phyloP scores from a whole-genome alignment of 2,329 filamentous ascomycete genomes.

The Colletotrichum karsti region DNA sequence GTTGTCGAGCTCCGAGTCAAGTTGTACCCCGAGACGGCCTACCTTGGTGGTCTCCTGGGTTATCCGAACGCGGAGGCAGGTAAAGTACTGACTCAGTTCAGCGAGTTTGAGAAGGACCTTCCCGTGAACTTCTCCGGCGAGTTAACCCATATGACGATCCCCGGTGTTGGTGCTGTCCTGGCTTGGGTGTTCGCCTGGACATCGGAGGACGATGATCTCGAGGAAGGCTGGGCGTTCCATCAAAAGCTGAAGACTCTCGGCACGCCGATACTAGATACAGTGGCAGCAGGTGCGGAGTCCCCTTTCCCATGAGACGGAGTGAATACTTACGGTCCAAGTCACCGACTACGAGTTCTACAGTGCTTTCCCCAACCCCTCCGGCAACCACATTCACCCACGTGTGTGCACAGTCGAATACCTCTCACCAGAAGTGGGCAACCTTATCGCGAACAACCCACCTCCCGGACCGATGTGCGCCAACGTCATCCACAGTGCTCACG shows the following conservation, averaged over 20 bases:
- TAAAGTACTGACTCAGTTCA: conserved; percentile 23
- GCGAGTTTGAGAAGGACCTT: conserved; percentile 35
- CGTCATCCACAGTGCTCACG: conserved; percentile 16
- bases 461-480: neutral
- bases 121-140: conserved; percentile 30
- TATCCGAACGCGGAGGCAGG: conserved; percentile 34
- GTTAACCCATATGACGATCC: neutral
- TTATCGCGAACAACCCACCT: neutral
- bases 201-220: conserved; percentile 4
- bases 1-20: conserved; percentile 50
- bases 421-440: neutral
- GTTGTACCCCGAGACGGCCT: conserved; percentile 39
- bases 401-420: neutral
- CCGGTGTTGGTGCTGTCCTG: conserved; percentile 9
- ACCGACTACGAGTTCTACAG: conserved; percentile 17
- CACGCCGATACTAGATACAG: conserved; percentile 2
- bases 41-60: conserved; percentile 6
- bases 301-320: neutral
- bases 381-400: neutral
- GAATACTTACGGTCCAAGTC: neutral
- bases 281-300: neutral
- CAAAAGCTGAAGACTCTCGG: conserved; percentile 16
- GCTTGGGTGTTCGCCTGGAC: conserved; percentile 17
- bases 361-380: neutral
- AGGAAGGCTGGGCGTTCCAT: conserved; percentile 9